phyloP scores from a whole-genome alignment of 169 alveolate genomes.

The Cryptosporidium viatorum region DNA sequence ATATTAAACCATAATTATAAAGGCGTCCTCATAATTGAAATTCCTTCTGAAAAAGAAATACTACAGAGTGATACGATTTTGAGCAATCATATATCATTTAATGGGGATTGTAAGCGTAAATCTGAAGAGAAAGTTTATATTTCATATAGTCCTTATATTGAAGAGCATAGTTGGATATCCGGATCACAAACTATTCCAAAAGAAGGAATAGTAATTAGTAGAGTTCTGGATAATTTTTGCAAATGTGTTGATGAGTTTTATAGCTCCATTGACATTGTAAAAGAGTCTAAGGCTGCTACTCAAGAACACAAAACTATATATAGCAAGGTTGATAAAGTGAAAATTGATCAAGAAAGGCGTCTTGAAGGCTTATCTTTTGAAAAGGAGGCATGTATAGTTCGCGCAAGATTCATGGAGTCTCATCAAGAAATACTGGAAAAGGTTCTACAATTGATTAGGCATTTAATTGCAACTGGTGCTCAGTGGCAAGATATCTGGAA shows the following conservation, averaged over 20 bases:
- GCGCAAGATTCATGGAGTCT: slow-evolving; percentile 83
- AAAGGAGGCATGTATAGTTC: slow-evolving; percentile 83
- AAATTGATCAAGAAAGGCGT: slow-evolving; percentile 90
- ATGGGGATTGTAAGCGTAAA: not conserved
- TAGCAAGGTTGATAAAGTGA: slow-evolving; percentile 87
- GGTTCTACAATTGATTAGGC: slow-evolving; percentile 81
- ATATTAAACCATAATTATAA: not conserved
- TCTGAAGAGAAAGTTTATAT: slow-evolving; percentile 22
- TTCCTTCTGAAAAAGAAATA: slow-evolving; percentile 42
- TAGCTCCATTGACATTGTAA: slow-evolving; percentile 62
- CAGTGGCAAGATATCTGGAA: slow-evolving; percentile 92
- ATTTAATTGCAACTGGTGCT: slow-evolving; percentile 88
- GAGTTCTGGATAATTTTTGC: slow-evolving; percentile 28
- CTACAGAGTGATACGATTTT: slow-evolving; percentile 17
- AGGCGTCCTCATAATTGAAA: slow-evolving; percentile 4
- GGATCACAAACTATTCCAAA: slow-evolving; percentile 40
- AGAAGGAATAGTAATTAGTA: slow-evolving; percentile 44
- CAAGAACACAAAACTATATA: slow-evolving; percentile 68
- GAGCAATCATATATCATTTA: not conserved
- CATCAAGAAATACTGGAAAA: slow-evolving; percentile 86
- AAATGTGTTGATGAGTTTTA: slow-evolving; percentile 73
- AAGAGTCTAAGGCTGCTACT: slow-evolving; percentile 9
- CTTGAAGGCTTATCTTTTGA: slow-evolving; percentile 83
- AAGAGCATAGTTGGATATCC: slow-evolving; percentile 53
- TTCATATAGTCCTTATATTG: slow-evolving; percentile 56